Percentiles rank a stretch among this genome's conserved stretches.
Conservation (phyloP, 2,329 filamentous ascomycete species). For the Fusarium algeriense region DNA sequence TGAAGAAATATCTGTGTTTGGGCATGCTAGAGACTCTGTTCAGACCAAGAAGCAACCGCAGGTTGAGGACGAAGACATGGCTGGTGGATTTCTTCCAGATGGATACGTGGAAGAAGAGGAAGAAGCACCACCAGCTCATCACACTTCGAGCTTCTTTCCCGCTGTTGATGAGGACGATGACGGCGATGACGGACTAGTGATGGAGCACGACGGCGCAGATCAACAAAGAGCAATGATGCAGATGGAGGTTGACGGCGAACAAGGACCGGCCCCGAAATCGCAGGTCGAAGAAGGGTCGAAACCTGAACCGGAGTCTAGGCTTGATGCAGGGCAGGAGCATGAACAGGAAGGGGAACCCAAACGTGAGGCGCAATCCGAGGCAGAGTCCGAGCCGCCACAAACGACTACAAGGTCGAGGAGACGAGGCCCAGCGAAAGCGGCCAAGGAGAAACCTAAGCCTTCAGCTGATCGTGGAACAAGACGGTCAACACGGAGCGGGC, state of each 20-base stretch:
- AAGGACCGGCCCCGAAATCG: neutral
- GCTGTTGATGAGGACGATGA: conserved; percentile 59
- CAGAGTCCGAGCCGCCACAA: conserved; percentile 13
- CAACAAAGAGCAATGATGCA: neutral
- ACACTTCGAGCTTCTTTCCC: conserved; percentile 63
- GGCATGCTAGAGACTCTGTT: conserved; percentile 56
- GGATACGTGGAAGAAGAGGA: conserved; percentile 64
- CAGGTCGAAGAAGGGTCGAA: neutral
- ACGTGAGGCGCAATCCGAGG: conserved; percentile 3
- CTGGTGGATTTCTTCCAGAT: conserved; percentile 72
- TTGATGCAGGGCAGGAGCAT: neutral
- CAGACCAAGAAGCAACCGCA: conserved; percentile 36
- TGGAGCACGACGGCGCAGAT: conserved; percentile 47
- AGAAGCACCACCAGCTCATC: conserved; percentile 46
- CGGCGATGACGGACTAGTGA: conserved; percentile 50
- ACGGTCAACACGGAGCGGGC: conserved; percentile 38
- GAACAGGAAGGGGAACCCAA: neutral
- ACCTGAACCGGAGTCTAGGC: neutral
- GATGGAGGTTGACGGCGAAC: conserved; percentile 9
- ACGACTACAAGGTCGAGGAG: conserved; percentile 13
- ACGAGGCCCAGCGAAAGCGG: conserved; percentile 7
- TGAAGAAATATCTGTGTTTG: conserved; percentile 66
- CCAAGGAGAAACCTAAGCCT: neutral
- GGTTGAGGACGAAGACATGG: conserved; percentile 63
- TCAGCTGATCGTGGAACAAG: conserved; percentile 15